Base-by-base conservation (phyloP, 805 yeast genomes). In the Candida sakaeoensis region DNA sequence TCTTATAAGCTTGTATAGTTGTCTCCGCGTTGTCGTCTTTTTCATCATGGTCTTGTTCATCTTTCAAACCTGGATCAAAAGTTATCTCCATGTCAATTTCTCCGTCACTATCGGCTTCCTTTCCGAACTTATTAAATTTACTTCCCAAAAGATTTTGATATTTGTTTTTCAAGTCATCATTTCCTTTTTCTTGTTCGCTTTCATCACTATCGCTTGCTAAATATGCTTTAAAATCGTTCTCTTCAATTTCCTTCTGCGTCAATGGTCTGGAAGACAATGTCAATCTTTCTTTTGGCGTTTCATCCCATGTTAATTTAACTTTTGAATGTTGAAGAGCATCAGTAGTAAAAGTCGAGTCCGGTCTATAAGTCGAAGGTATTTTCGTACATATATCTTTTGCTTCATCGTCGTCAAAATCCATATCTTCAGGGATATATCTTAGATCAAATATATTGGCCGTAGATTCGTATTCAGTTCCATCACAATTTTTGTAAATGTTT, bases 261-360 rank as follows among this genome's bases (percentile, higher is more conserved):
- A 93, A 91, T 5, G 89, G 87, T 50, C 83, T 81, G 12, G 84
- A 74, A 1, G 96, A 76, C 39, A 90, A 60, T 43, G 83, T 79
- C 13, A 79, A 60, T 54, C 99, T 77, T 54, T 89, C 97, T 42
- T 80, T 82, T 5, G 99, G 98, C 0, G 98, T 95, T 65, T 91
- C 98, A 61, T 93, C 99, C 99, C 99, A 93, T 0, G 98, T 90
- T 49, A 93, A 72, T 60, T 87, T 90, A 36, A 93, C 99, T 54
- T 90, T 93, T 12, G 98, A 90, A 57, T 89, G 96, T 58, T 93
- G 96, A 44, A 93, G 71, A 0, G 99, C 99, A 63, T 87, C 97
- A 3, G 99, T 93, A 22, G 86, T 85, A 60, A 93, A 93, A 8
- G 74, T 70, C 2, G 69, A 54, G 39, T 70, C 70, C 14, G 99